Base-by-base conservation (phyloP, 2,329 filamentous ascomycete species). In the Xylariales sp. region DNA sequence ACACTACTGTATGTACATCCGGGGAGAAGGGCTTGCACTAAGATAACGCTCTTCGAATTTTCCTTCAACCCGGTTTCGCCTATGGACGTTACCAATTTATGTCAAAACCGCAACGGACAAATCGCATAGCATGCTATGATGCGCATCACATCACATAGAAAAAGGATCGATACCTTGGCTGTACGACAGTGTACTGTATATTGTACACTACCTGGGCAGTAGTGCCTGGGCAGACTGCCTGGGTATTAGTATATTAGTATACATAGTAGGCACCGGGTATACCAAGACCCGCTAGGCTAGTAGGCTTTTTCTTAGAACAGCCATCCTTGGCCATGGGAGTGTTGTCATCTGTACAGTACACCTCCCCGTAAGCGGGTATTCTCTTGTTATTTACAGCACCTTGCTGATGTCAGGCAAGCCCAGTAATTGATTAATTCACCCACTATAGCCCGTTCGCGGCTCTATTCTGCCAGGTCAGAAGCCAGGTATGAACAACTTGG, bases 301-400 rank as follows among this genome's bases (percentile, higher is more conserved):
- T 53, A 45, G 54, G 39, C 14, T n/a, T 56, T 56, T 56, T 45
- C 28, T 34, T 18, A 32, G 23, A 45, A 56, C 30, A 45, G 28
- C 14, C 54, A 41, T 55, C 52, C 52, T 55, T 55, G 52, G 32
- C 23, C 9, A 41, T 3, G 14, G 14, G 52, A 55, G 39, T 32
- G 54, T 28, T 56, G 39, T 46, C 54, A 56, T 32, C 54, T 30
- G 54, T 43, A 45, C 52, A 28, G 34, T 18, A 18, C 52, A 32
- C 54, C 18, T 56, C 14, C 14, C 45, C 54, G 39, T 45, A 28
- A 56, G 54, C 54, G 39, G 54, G 39, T 30, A 45, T 5, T 45
- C 39, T 45, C 39, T 56, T 32, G 12, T 45, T 39, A 56, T 43
- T 23, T 41, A 41, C 39, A 41, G 39, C 14, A 41, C 9, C 5